Percentiles rank a stretch among this genome's conserved stretches.
Evolutionary conservation across 2,329 filamentous ascomycete genomes (phyloP).

Genomic region (Drechslerella dactyloides): DNA sequence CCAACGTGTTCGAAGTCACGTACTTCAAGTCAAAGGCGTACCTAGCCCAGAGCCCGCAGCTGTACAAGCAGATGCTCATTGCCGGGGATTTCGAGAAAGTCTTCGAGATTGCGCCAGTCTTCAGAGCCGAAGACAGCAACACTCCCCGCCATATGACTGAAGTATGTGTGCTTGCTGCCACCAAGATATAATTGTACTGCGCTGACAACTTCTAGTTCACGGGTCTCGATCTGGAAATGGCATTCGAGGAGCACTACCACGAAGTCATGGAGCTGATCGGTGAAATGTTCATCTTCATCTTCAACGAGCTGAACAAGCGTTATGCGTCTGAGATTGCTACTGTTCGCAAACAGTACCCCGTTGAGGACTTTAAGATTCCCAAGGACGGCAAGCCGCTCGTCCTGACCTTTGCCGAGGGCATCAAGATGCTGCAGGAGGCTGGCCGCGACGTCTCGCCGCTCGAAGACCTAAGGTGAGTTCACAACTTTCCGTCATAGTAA

Average conservation of each 20-base stretch:
- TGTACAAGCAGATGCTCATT: slow-evolving; percentile 88
- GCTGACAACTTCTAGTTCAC: slow-evolving; percentile 66
- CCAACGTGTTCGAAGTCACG: slow-evolving; percentile 85
- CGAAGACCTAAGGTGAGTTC: slow-evolving; percentile 70
- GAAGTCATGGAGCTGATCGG: slow-evolving; percentile 77
- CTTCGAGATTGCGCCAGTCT: slow-evolving; percentile 79
- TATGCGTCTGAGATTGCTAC: slow-evolving; percentile 76
- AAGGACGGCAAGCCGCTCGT: slow-evolving; percentile 72
- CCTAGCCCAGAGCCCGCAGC: slow-evolving; percentile 80
- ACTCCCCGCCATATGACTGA: slow-evolving; percentile 85
- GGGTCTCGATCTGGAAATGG: slow-evolving; percentile 88
- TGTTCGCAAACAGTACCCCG: slow-evolving; percentile 75
- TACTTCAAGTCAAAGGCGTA: slow-evolving; percentile 88
- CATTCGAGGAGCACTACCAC: slow-evolving; percentile 77
- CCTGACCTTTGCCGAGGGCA: slow-evolving; percentile 77
- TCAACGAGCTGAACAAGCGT: slow-evolving; percentile 72
- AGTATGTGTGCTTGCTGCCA: slow-evolving; percentile 58
- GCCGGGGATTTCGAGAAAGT: slow-evolving; percentile 78
- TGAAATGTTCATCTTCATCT: slow-evolving; percentile 77
- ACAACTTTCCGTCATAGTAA: neutral
- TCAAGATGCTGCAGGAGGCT: slow-evolving; percentile 76
- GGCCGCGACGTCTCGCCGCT: slow-evolving; percentile 77
- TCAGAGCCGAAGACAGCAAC: slow-evolving; percentile 85
- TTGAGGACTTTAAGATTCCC: slow-evolving; percentile 77
- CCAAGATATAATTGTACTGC: neutral